phyloP scores from a whole-genome alignment of 192 early-diverging fungal genomes.

The Backusella circina region DNA sequence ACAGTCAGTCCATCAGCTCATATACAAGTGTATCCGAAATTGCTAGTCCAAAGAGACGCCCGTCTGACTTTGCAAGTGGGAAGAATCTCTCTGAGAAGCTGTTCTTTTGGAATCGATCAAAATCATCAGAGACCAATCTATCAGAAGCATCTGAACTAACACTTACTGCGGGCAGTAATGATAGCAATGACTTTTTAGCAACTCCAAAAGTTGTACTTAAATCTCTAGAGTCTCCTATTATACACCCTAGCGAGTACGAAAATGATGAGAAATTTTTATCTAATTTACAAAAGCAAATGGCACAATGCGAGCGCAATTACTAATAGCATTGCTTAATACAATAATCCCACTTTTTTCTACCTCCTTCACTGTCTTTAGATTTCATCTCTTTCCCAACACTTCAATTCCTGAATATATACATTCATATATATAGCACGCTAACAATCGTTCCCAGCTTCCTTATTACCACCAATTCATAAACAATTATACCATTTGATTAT shows the following conservation, averaged over 20 bases:
- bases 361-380: background rate
- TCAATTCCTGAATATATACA: background rate
- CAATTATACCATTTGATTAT: background rate
- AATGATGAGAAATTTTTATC: constrained; percentile 11
- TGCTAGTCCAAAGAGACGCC: background rate
- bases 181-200: background rate
- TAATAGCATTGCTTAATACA: background rate
- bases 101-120: constrained; percentile 3
- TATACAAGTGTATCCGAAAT: background rate
- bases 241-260: constrained; percentile 26
- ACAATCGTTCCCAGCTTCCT: background rate
- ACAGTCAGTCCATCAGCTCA: background rate
- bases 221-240: constrained; percentile 6
- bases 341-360: background rate
- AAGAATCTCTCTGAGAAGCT: background rate
- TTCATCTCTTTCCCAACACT: background rate
- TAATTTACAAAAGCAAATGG: constrained; percentile 6
- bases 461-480: background rate
- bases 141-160: background rate
- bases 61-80: background rate
- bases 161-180: background rate
- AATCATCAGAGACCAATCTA: background rate
- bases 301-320: background rate
- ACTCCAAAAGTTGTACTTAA: background rate
- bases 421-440: background rate